Evolutionary conservation across 306 rosid species (phyloP), one percentile per base, ranked within the genome.

Genomic region (Abrus pulchellus): DNA sequence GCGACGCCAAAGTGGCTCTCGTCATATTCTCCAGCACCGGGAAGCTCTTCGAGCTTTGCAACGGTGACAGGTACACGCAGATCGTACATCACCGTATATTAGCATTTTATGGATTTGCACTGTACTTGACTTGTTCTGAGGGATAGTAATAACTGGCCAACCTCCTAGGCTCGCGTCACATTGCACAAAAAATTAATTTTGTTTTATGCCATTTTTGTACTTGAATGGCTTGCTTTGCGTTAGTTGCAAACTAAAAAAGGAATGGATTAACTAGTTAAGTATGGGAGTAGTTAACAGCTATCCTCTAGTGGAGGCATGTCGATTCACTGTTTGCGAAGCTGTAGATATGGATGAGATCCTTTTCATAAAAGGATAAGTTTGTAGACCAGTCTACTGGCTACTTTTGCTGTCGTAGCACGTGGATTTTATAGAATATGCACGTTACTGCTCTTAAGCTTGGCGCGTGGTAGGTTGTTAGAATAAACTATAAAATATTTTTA

Each of bases 21-120:
- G 2, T 77, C 47, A 4, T 77, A 57, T 77, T 77, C 82, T 77
- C 82, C 47, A 1, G 68, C 56, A 11, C 41, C 38, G 82, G 82
- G 12, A 66, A 54, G 56, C 82, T 77, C 28, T 66, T 28, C 82
- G 48, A 77, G 34, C 60, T 7, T 57, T 53, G 68, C 36, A 67
- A 43, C 45, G 75, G 82, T 9, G 75, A 77, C 67, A 66, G 67
- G 75, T 67, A 77, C 40, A 11, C 33, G n/a, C 28, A 41, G 38
- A 38, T 38, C 13, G 54, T 9, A 50, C 45, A 28, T 12, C 10
- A 71, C 49, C 7, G 5, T 34, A 50, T 5, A 69, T 33, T 70
- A 12, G 45, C 61, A 1, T 48, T 30, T 52, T 11, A 9, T 9
- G 41, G 30, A 45, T 28, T 33, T 6, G 36, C 10, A 9, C 38